These are phyloP conservation scores for Metschnikowia borealis DNA, from an alignment of 805 yeast species.

Conservation along the genomic window DNA sequence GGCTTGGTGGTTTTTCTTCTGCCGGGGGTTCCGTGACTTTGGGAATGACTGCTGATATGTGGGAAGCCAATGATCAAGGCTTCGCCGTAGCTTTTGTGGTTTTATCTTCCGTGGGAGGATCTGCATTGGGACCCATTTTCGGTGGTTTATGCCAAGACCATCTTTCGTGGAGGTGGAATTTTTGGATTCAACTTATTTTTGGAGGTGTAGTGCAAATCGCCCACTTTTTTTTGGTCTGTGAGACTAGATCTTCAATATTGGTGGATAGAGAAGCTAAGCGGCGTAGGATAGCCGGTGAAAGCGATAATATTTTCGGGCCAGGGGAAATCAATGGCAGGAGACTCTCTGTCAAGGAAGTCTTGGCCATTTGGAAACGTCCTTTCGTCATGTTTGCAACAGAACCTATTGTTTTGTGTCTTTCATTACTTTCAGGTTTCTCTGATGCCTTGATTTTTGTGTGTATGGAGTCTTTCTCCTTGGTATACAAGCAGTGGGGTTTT, in stretches of 20 bases:
- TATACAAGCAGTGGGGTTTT: conserved; percentile 34
- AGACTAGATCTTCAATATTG: conserved; percentile 32
- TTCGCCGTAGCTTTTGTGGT: conserved; percentile 32
- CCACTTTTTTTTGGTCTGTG: conserved; percentile 33
- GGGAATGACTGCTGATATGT: conserved; percentile 34
- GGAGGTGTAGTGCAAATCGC: conserved; percentile 31
- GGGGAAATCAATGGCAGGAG: conserved; percentile 22
- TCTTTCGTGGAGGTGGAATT: conserved; percentile 23
- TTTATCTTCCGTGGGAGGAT: conserved; percentile 31
- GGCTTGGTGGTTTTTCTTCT: conserved; percentile 28
- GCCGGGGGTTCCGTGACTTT: conserved; percentile 35
- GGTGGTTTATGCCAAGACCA: conserved; percentile 22
- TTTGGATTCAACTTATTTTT: conserved; percentile 34
- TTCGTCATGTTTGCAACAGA: conserved; percentile 36
- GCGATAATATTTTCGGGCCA: conserved; percentile 33
- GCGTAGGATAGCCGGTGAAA: conserved; percentile 31
- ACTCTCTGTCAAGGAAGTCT: conserved; percentile 21
- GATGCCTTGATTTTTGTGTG: conserved; percentile 40
- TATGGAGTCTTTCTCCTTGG: conserved; percentile 34
- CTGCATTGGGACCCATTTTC: conserved; percentile 27
- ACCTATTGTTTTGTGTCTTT: conserved; percentile 37
- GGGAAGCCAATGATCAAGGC: conserved; percentile 31
- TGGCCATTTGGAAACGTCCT: conserved; percentile 35
- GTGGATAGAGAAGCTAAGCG: conserved; percentile 36
- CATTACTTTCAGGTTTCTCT: conserved; percentile 37